Base-by-base conservation (phyloP, 2,329 filamentous ascomycete genomes). In the Pseudogymnoascus destructans region DNA sequence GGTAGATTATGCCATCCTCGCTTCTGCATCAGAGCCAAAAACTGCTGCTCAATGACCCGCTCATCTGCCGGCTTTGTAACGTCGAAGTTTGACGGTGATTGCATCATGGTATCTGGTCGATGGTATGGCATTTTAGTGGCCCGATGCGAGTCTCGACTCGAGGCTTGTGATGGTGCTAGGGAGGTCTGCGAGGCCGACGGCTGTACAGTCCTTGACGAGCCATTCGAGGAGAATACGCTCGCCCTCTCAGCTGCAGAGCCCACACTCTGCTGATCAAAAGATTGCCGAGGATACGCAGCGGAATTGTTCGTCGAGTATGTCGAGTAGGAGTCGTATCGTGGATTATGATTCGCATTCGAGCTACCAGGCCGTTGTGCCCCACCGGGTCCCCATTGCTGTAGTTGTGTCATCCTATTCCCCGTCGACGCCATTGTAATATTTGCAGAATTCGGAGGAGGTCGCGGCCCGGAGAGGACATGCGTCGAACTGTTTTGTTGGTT, bases 1-100 rank as follows among this genome's bases (percentile, higher is more conserved):
- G 93, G 93, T 63, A 98, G 76, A 71, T 95, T 95, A 74, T 95
- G 93, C 89, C 91, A 97, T 63, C 92, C 93, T 73, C 93, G 83
- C 74, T 96, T 96, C 68, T 95, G 88, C 93, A 98, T 97, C 63
- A 98, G 75, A 57, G 89, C 85, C 67, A 91, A 77, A 68, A 97
- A 97, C 76, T 95, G 88, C 68, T 91, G 84, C 69, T 97, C 89
- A 49, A 96, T 87, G 11, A 95, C 75, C 60, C 84, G 81, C 68
- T 95, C 89, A 70, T 95, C 87, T 57, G 84, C 79, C 13, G 89
- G 89, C 65, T 86, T 82, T 52, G 83, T 79, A 57, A 93, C 80
- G 62, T 83, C 72, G 64, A 82, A 81, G 21, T 71, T 69, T 46
- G 70, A 69, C 10, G 64, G 63, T 58, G 66, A 25, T 64, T 57